Base-by-base conservation (phyloP, 202 grass and related monocot genomes). In the Musa balbisiana region DNA sequence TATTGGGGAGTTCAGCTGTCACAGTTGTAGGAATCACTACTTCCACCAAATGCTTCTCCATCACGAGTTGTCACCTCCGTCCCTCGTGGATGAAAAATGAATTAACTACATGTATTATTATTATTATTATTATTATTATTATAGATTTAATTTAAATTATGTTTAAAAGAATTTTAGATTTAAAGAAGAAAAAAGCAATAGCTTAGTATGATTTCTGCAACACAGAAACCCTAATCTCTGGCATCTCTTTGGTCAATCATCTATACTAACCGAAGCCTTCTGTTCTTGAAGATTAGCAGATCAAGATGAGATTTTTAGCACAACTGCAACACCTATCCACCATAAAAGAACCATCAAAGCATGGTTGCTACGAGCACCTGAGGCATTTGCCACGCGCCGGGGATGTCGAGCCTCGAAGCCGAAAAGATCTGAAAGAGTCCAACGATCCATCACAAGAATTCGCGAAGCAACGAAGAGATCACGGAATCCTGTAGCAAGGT, bases 321-420 rank as follows among this genome's bases (percentile, higher is more conserved):
- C 29, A 20, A 50, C 66, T 1, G 33, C 33, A 43, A 43, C 5
- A 43, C 33, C 33, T 43, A 43, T 6, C 33, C 8, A 43, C 33
- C 4, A 43, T 8, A 43, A 43, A 43, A 43, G 33, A 43, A 19
- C 5, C 4, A 69, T 13, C 16, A n/a, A 2, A 17, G 66, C 1
- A 70, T 13, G 13, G 16, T 43, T 12, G 51, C 43, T 19, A 70
- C 8, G 51, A n/a, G 29, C 17, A 93, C 94, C 90, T 98, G 91
- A 85, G 94, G 94, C 94, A 98, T 93, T 76, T 93, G 88, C 94
- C 91, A 98, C 10, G 83, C 83, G 80, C 67, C 84, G 51, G 88
- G 88, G 51, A 93, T 83, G 90, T 98, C 88, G 74, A 92, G 80
- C 85, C 94, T 93, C 26, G 94, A 93, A 15, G 94, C 91, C 65